phyloP scores from a whole-genome alignment of 192 early-diverging fungal species.

The Chytriomyces confervae region DNA sequence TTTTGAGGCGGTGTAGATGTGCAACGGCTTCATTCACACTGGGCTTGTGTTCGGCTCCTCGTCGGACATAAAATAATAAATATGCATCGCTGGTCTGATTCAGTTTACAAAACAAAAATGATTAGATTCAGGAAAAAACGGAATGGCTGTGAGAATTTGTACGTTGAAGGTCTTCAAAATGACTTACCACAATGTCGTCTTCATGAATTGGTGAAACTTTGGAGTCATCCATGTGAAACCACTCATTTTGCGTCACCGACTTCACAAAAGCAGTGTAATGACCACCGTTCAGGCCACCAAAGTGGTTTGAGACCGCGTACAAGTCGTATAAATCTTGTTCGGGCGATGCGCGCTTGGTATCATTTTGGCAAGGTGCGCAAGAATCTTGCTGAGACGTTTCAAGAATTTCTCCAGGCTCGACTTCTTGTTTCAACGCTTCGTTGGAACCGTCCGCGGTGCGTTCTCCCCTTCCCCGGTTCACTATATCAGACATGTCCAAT shows the following conservation, averaged over 20 bases:
- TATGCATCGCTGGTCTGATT: slow-evolving; percentile 60
- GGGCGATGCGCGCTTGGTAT: neutral
- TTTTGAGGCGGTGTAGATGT: neutral
- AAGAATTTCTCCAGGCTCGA: neutral
- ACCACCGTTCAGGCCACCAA: slow-evolving; percentile 36
- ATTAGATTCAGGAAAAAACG: neutral
- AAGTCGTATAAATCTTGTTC: slow-evolving; percentile 71
- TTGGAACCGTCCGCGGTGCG: neutral
- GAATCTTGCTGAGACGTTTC: slow-evolving; percentile 23
- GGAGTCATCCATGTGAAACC: slow-evolving; percentile 86
- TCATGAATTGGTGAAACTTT: slow-evolving; percentile 42
- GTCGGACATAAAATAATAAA: slow-evolving; percentile 57
- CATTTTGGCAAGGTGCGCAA: neutral
- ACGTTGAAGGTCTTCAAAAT: neutral
- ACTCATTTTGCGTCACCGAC: slow-evolving; percentile 60
- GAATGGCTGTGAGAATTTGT: too few relatives aligned
- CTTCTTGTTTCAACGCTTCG: neutral
- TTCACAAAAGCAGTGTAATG: slow-evolving; percentile 75
- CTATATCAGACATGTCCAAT: slow-evolving; percentile 78
- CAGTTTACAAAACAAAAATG: slow-evolving; percentile 18
- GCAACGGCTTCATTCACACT: neutral
- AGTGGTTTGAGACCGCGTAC: slow-evolving; percentile 67
- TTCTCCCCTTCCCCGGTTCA: neutral
- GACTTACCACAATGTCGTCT: slow-evolving; percentile 25
- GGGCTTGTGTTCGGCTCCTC: neutral